A percentile compares a stretch with the other conserved stretches of the same genome.
These are phyloP conservation scores for Boletales sp. DNA, from an alignment of 768 basidiomycete species.

Conservation along the genomic window DNA sequence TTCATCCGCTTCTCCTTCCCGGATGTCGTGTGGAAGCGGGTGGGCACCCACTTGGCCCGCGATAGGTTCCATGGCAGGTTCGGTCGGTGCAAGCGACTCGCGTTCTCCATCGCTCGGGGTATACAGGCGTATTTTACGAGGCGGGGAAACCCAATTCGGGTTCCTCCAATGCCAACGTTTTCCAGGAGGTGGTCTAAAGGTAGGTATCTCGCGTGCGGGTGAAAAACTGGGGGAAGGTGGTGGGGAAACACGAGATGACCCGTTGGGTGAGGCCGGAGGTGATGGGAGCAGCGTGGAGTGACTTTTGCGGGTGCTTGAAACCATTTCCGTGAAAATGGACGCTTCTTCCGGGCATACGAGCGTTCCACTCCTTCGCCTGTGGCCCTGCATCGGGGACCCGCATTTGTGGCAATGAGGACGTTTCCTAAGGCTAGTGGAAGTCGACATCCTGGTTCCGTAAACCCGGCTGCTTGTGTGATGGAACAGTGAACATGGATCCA, in stretches of 20 bases:
- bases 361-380: constrained; percentile 29
- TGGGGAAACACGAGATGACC: constrained; percentile 20
- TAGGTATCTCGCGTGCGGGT: constrained; percentile 14
- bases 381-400: constrained; percentile 31
- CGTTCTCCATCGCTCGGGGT: constrained; percentile 21
- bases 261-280: constrained; percentile 23
- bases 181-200: constrained; percentile 28
- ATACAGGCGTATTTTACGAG: constrained; percentile 23
- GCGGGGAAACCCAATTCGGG: constrained; percentile 33
- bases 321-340: constrained; percentile 13
- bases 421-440: constrained; percentile 27
- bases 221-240: constrained; percentile 12
- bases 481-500: not conserved
- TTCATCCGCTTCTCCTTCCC: constrained; percentile 11
- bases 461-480: constrained; percentile 3
- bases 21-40: constrained; percentile 1
- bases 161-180: constrained; percentile 33
- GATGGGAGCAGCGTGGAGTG: constrained; percentile 25
- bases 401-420: constrained; percentile 35
- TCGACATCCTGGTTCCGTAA: constrained; percentile 18
- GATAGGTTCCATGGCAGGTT: constrained; percentile 24
- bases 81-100: constrained; percentile 29
- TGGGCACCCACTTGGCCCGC: not conserved
- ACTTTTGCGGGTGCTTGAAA: constrained; percentile 11
- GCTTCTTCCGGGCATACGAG: constrained; percentile 25